Evolutionary conservation across 169 alveolate genomes (phyloP).

Genomic region (Plasmodium berghei): DNA sequence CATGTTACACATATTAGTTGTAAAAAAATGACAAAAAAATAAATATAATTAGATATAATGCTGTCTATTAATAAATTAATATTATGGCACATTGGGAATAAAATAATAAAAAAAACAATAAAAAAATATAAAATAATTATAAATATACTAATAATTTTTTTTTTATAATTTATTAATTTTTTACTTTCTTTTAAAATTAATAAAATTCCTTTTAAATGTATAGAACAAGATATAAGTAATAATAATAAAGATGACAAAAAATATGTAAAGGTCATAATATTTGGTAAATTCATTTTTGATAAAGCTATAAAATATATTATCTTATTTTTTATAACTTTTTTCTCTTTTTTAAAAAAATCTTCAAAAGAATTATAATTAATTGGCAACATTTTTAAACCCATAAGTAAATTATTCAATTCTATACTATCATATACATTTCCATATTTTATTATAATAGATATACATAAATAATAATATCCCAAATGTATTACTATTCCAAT

Average conservation of each 20-base stretch:
- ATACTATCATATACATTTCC: background rate
- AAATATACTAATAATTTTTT: constrained; percentile 29
- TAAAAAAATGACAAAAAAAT: constrained; percentile 19
- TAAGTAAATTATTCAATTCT: background rate
- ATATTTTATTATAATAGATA: background rate
- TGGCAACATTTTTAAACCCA: constrained; percentile 1
- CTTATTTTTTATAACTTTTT: background rate
- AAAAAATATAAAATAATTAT: constrained; percentile 34
- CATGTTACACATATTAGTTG: constrained; percentile 55
- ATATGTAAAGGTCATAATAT: constrained; percentile 44
- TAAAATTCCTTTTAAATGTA: constrained; percentile 55
- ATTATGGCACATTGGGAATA: constrained; percentile 6
- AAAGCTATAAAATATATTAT: constrained; percentile 33
- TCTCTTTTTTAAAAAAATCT: constrained; percentile 9
- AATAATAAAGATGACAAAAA: constrained; percentile 37
- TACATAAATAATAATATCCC: constrained; percentile 48
- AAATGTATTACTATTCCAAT: constrained; percentile 14
- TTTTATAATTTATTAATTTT: constrained; percentile 26
- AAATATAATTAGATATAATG: constrained; percentile 19
- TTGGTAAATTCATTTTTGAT: constrained; percentile 40
- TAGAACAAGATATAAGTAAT: constrained; percentile 35
- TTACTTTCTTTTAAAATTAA: constrained; percentile 57
- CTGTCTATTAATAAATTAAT: constrained; percentile 3
- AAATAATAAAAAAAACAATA: constrained; percentile 5
- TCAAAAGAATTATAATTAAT: constrained; percentile 5